A percentile compares a stretch with the other conserved stretches of the same genome.
Conservation (phyloP, 140 eudicot species). For the Senecio squalidus region DNA sequence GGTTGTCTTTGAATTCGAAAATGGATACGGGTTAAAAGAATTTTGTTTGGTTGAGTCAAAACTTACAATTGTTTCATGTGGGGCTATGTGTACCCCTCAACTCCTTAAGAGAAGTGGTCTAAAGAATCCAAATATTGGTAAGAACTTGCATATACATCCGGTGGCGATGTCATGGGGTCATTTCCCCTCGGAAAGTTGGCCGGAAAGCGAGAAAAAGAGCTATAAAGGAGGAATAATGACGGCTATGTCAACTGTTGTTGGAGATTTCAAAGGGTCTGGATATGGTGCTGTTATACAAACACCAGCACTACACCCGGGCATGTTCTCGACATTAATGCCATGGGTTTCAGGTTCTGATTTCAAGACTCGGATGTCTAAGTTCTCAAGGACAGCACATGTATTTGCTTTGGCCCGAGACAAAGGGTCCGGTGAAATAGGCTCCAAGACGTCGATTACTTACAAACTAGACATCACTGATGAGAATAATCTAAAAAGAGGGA, state of each 20-base stretch:
- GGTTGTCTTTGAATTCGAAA: conserved; percentile 32
- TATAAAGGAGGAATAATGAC: conserved; percentile 71
- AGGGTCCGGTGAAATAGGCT: conserved; percentile 36
- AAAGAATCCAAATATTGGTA: conserved; percentile 61
- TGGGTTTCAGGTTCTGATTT: conserved; percentile 56
- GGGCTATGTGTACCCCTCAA: conserved; percentile 63
- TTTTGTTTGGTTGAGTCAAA: conserved; percentile 41
- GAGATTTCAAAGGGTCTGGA: conserved; percentile 42
- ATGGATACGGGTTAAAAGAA: conserved; percentile 33
- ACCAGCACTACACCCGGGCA: conserved; percentile 66
- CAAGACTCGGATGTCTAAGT: conserved; percentile 50
- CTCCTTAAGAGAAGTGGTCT: conserved; percentile 53
- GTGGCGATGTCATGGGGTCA: conserved; percentile 75
- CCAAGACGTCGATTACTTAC: conserved; percentile 35
- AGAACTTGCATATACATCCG: conserved; percentile 68
- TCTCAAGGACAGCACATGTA: conserved; percentile 58
- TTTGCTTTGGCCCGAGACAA: conserved; percentile 67
- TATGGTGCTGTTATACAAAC: conserved; percentile 66
- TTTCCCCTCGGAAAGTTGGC: conserved; percentile 43
- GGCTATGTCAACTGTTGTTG: conserved; percentile 60
- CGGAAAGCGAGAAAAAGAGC: conserved; percentile 47
- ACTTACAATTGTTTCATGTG: conserved; percentile 55
- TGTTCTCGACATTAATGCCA: conserved; percentile 65
- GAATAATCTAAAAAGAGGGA: conserved; percentile 40
- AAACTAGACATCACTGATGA: conserved; percentile 35